Evolutionary conservation across 2,329 filamentous ascomycete genomes (phyloP).

Genomic region (Fusarium pininemorale): DNA sequence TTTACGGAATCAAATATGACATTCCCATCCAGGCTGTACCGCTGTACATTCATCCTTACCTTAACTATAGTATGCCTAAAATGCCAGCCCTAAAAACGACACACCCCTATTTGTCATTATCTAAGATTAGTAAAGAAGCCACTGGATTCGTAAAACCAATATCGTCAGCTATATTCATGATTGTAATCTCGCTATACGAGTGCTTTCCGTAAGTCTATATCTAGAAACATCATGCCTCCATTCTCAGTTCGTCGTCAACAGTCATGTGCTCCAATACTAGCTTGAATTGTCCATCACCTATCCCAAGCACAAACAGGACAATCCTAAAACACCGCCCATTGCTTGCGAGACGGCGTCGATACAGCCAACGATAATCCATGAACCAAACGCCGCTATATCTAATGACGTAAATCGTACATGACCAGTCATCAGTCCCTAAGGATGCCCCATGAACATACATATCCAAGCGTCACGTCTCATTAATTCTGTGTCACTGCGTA

Average conservation of each 20-base stretch:
- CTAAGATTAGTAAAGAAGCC: not conserved
- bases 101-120: not conserved
- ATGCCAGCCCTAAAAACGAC: not conserved
- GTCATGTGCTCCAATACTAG: conserved; percentile 31
- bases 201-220: conserved; percentile 26
- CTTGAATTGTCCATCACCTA: conserved; percentile 14
- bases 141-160: not conserved
- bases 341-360: conserved; percentile 38
- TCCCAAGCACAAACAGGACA: conserved; percentile 30
- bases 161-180: conserved; percentile 27
- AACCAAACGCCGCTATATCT: conserved; percentile 46
- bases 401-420: conserved; percentile 46
- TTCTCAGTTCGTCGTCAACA: conserved; percentile 25
- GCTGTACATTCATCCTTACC: not conserved
- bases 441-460: conserved; percentile 37
- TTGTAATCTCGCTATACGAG: conserved; percentile 19
- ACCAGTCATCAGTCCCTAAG: conserved; percentile 39
- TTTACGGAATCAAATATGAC: not conserved
- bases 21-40: not conserved
- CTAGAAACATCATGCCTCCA: conserved; percentile 25
- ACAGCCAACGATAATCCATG: conserved; percentile 43
- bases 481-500: conserved; percentile 24
- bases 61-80: not conserved
- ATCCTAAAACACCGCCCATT: conserved; percentile 25
- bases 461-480: conserved; percentile 40